These are phyloP conservation scores for Moniliophthora roreri DNA, from an alignment of 1,284 basidiomycete genomes.

Conservation along the genomic window DNA sequence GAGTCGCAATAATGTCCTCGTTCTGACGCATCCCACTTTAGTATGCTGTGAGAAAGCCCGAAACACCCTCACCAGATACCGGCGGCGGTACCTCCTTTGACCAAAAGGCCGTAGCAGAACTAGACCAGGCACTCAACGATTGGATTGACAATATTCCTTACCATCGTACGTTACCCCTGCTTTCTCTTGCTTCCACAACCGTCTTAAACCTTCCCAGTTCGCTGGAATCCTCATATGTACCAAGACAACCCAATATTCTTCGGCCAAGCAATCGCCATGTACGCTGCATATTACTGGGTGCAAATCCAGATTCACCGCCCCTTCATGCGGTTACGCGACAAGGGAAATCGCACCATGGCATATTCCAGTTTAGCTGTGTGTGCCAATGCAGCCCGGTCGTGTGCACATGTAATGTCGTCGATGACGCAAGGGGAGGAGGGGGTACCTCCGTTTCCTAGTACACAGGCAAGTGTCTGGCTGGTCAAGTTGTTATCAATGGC, in stretches of 20 bases:
- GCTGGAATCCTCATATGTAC: conserved; percentile 56
- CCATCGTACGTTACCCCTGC: conserved; percentile 36
- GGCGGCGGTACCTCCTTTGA: conserved; percentile 38
- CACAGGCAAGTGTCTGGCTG: neutral
- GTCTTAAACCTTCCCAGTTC: conserved; percentile 37
- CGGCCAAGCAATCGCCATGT: neutral
- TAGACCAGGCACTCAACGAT: conserved; percentile 64
- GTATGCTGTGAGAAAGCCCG: conserved; percentile 37
- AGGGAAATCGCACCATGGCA: conserved; percentile 32
- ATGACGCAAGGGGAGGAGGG: neutral
- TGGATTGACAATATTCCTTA: conserved; percentile 66
- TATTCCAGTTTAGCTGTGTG: conserved; percentile 69
- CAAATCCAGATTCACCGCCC: conserved; percentile 35
- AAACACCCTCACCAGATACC: conserved; percentile 19
- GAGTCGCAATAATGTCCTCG: neutral
- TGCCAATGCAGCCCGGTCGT: conserved; percentile 11
- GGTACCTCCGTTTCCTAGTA: neutral
- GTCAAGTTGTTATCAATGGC: neutral
- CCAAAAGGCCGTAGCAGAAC: conserved; percentile 56
- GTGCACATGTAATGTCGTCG: conserved; percentile 5
- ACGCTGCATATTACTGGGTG: neutral
- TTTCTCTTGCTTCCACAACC: neutral
- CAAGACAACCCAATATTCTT: conserved; percentile 29
- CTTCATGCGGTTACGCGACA: conserved; percentile 61
- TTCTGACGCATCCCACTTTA: conserved; percentile 11